Evolutionary conservation across 352 stramenopile genomes (phyloP).

Genomic region (Globisporangium heterothallicum): DNA sequence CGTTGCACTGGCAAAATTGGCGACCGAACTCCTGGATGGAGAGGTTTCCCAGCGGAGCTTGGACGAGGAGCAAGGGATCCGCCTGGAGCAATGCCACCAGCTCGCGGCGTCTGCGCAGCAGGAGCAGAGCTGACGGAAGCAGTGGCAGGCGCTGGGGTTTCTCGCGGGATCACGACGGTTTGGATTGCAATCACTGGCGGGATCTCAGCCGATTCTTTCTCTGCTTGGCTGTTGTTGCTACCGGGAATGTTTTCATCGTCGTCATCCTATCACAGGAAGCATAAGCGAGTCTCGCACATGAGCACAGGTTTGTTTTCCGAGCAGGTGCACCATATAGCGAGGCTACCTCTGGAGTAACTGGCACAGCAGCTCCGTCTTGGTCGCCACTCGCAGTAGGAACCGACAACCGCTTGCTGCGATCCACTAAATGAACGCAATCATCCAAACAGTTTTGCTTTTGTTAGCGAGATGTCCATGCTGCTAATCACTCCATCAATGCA

Average conservation of each 20-base stretch:
- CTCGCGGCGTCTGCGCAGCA: background rate
- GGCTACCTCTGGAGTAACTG: slow-evolving; percentile 12
- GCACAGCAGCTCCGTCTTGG: slow-evolving; percentile 2
- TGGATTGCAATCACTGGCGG: slow-evolving; percentile 3
- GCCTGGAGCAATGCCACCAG: slow-evolving; percentile 9
- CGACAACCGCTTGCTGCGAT: slow-evolving; percentile 13
- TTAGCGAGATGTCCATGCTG: too few relatives aligned
- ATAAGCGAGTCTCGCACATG: too few relatives aligned
- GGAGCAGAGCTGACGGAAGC: background rate
- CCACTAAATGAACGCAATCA: slow-evolving; percentile 3
- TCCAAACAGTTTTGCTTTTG: too few relatives aligned
- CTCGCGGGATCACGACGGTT: background rate
- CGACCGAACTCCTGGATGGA: slow-evolving; percentile 15
- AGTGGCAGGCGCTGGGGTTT: background rate
- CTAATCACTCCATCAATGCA: too few relatives aligned
- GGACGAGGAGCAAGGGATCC: slow-evolving; percentile 12
- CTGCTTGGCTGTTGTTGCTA: background rate
- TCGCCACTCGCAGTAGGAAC: background rate
- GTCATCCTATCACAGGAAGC: slow-evolving; percentile 8
- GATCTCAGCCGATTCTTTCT: slow-evolving; percentile 1
- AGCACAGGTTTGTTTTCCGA: background rate
- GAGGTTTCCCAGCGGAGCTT: slow-evolving; percentile 5
- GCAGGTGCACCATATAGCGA: too few relatives aligned
- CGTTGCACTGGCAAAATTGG: slow-evolving; percentile 41
- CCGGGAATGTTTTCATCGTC: slow-evolving; percentile 4